Evolutionary conservation across 2,329 filamentous ascomycete genomes (phyloP), one percentile per base, ranked within the genome.

Genomic region (Talaromyces sp.): DNA sequence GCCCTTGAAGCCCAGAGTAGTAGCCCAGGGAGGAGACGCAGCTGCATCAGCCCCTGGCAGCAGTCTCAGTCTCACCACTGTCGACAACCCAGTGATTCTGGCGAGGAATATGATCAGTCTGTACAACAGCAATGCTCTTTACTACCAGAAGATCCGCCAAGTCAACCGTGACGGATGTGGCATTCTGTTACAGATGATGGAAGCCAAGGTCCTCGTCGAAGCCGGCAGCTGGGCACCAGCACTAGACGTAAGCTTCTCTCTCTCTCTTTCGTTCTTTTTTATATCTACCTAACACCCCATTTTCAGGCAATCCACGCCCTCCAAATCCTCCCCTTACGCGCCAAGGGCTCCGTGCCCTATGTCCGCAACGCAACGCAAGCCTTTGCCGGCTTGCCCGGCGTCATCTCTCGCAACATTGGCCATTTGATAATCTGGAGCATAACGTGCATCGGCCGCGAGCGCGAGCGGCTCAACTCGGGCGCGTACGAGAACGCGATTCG

Each of bases 371-470:
- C 88, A 63, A 92, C 93, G 1, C 87, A 91, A 69, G 88, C 88
- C 64, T 98, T 99, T 78, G 85, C 91, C 17, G 82, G 84, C 1
- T 84, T 96, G 47, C 85, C 92, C 4, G 86, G 91, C 67, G 86
- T 92, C 8, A 90, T 99, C 47, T 89, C 93, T 2, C 88, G 91
- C 72, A 96, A 95, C 70, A 88, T 97, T 68, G 93, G 93, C 19
- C 92, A 93, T 75, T 82, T 98, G 64, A 84, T 99, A 65, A 89
- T 96, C 79, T 98, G 95, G 95, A 92, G 92, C 56, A 91, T 99
- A 67, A 84, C 89, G 49, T 92, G 90, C 78, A 96, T 93, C 76
- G 88, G 89, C 56, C 85, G 87, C 61, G 89, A 96, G 76, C 85
- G 91, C 64, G 88, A 90, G 68, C 81, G 87, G 64, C 82, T 96